Evolutionary conservation across 1,284 basidiomycete species (phyloP).

Genomic region (Trametes pubescens): DNA sequence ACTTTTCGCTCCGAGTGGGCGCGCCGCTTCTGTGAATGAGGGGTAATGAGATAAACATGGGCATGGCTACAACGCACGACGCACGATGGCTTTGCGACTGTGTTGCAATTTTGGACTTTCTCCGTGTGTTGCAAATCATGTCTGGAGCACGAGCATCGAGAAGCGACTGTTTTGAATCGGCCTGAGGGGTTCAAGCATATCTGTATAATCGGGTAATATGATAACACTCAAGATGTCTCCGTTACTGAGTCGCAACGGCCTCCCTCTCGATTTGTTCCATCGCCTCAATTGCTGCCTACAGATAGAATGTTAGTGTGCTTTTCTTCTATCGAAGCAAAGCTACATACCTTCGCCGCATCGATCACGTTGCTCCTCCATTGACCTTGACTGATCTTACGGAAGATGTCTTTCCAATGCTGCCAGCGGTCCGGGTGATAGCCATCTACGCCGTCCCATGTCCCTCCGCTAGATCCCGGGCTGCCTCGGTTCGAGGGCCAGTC

Average conservation of each 20-base stretch:
- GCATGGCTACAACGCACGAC: too few species aligned
- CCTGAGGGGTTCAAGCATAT: too few species aligned
- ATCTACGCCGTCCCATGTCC: conserved; percentile 27
- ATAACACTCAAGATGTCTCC: too few species aligned
- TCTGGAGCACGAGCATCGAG: too few species aligned
- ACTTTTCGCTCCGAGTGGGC: too few species aligned
- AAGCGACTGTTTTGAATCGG: too few species aligned
- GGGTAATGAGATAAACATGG: too few species aligned
- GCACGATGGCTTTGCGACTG: too few species aligned
- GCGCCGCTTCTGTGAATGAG: too few species aligned
- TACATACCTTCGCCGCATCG: conserved; percentile 20
- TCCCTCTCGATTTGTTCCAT: not conserved
- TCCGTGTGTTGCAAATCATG: too few species aligned
- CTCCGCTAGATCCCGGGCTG: conserved; percentile 15
- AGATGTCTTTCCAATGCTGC: conserved; percentile 19
- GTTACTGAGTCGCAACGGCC: not conserved
- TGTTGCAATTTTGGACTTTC: not conserved
- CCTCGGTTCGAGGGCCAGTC: conserved; percentile 13
- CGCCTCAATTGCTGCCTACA: not conserved
- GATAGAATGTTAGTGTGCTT: not conserved
- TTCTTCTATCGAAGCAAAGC: not conserved
- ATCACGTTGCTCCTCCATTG: conserved; percentile 14
- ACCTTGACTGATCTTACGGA: conserved; percentile 9
- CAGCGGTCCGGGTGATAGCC: conserved; percentile 26
- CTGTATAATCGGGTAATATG: too few species aligned